phyloP scores from a whole-genome alignment of 768 basidiomycete genomes.

The Obba rivulosa region DNA sequence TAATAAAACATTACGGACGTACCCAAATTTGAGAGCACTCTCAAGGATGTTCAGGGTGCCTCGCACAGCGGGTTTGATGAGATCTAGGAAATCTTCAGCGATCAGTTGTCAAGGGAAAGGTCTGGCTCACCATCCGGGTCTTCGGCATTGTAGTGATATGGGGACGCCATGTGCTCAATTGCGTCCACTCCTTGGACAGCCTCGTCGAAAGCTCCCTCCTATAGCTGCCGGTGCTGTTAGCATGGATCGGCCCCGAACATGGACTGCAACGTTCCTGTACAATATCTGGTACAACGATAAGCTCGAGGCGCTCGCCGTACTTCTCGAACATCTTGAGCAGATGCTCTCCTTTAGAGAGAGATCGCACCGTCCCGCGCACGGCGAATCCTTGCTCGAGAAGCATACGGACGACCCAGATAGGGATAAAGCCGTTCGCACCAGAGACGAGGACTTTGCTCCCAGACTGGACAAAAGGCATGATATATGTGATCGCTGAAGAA shows the following conservation, averaged over 20 bases:
- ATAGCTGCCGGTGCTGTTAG: neutral
- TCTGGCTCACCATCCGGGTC: constrained; percentile 10
- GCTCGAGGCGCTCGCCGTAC: constrained; percentile 54
- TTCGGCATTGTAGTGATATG: constrained; percentile 7
- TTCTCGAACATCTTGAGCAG: constrained; percentile 41
- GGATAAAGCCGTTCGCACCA: constrained; percentile 57
- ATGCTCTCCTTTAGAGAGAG: constrained; percentile 49
- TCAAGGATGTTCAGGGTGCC: constrained; percentile 36
- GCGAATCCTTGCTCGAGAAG: constrained; percentile 62
- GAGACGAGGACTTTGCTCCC: constrained; percentile 44
- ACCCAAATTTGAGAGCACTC: constrained; percentile 25
- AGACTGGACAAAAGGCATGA: constrained; percentile 30
- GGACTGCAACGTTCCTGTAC: constrained; percentile 31
- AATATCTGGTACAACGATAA: constrained; percentile 69
- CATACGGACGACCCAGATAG: constrained; percentile 47
- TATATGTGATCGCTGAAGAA: neutral
- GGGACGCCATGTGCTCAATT: constrained; percentile 18
- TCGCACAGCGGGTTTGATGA: constrained; percentile 39
- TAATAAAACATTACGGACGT: neutral
- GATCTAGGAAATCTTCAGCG: constrained; percentile 1
- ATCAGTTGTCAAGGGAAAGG: neutral
- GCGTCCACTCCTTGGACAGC: constrained; percentile 19
- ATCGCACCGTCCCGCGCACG: constrained; percentile 65
- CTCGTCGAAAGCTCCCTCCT: constrained; percentile 20
- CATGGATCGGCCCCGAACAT: neutral